Evolutionary conservation across 2,329 filamentous ascomycete species (phyloP).

Genomic region (Phoma sp.): DNA sequence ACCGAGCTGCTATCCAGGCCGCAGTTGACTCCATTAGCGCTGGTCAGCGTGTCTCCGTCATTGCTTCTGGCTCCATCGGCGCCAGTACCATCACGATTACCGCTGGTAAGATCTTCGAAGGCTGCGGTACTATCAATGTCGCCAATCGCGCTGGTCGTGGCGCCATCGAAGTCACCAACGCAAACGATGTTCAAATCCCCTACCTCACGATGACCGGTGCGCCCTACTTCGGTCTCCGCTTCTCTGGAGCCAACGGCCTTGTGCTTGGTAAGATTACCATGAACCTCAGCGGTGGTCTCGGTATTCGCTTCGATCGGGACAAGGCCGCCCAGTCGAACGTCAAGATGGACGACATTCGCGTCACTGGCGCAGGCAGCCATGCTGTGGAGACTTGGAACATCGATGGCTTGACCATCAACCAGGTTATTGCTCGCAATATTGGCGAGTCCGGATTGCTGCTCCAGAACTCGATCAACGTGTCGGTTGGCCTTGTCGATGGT

Average conservation of each 20-base stretch:
- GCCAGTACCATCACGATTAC: slow-evolving; percentile 60
- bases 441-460: slow-evolving; percentile 66
- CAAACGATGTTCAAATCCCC: slow-evolving; percentile 60
- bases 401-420: slow-evolving; percentile 60
- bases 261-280: slow-evolving; percentile 61
- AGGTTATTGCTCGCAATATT: slow-evolving; percentile 62
- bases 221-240: slow-evolving; percentile 65
- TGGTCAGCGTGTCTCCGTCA: slow-evolving; percentile 62
- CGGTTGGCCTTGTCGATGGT: slow-evolving; percentile 63
- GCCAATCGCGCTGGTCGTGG: slow-evolving; percentile 55
- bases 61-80: slow-evolving; percentile 64
- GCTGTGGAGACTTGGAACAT: slow-evolving; percentile 69
- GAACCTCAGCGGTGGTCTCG: slow-evolving; percentile 62
- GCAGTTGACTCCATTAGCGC: slow-evolving; percentile 61
- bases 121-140: slow-evolving; percentile 64
- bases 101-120: slow-evolving; percentile 65
- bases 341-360: slow-evolving; percentile 60
- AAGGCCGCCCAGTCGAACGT: slow-evolving; percentile 61
- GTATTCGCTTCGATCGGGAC: slow-evolving; percentile 66
- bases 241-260: slow-evolving; percentile 61
- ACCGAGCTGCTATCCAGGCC: slow-evolving; percentile 62
- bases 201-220: slow-evolving; percentile 65
- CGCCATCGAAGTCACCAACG: slow-evolving; percentile 62
- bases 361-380: slow-evolving; percentile 63
- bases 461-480: slow-evolving; percentile 61